Evolutionary conservation across 2,329 filamentous ascomycete species (phyloP), one percentile per base, ranked within the genome.

Genomic region (Penicillium griseofulvum): DNA sequence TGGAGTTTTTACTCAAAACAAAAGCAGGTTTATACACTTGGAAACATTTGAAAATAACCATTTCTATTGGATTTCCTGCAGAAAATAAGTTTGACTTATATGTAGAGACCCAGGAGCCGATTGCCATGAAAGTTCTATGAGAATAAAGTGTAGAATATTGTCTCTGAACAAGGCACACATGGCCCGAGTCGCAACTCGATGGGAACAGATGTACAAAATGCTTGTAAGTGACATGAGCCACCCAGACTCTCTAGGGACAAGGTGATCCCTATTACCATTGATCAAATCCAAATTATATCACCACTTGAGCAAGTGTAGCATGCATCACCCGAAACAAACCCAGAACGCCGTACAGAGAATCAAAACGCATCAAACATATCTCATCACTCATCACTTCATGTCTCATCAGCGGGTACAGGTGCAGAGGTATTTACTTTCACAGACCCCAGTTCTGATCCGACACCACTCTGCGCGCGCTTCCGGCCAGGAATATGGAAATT

Each of bases 401-500:
- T 49, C 36, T 65, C 63, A 19, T 64, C 57, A 8, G 54, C 9
- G 5, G 53, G 33, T n/a, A 55, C 54, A 41, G 51, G 44, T 29
- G 57, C 41, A 16, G 53, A 45, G 7, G 64, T 51, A 14, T 63
- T 55, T 22, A 43, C 29, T 31, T 83, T 79, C 67, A 93, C 88
- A 39, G 78, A 80, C 42, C 86, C 83, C 52, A 95, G 74, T 74
- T 95, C 88, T 57, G 88, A 80, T 29, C 87, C 87, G 65, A 86
- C 85, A 11, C 86, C 87, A 65, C 83, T 87, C 66, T 86, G 86
- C 4, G 82, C 87, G 64, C 87, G 79, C 78, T 90, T 92, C 65
- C 90, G 81, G 16, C 88, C 86, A 3, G 85, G 83, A 52, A 90
- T 81, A 64, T 88, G 83, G 70, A 91, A 90, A 71, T 72, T 83